These are phyloP conservation scores for Populus ilicifolia DNA, from an alignment of 345 rosid genomes.

Conservation along the genomic window DNA sequence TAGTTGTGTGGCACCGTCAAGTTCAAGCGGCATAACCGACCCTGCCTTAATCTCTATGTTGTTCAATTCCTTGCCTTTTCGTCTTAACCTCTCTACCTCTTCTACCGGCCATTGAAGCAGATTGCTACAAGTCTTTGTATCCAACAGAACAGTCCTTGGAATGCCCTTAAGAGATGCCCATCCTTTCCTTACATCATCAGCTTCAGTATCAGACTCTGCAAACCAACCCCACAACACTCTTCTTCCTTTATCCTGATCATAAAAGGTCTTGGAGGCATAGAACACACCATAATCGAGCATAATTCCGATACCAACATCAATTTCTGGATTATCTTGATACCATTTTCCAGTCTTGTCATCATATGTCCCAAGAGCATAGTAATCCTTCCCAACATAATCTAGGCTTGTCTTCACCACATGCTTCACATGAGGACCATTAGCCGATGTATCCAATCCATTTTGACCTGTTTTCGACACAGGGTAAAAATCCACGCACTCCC, in stretches of 20 bases:
- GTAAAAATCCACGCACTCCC: conserved; percentile 77
- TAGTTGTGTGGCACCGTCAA: conserved; percentile 53
- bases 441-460: conserved; percentile 54
- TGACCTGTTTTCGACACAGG: conserved; percentile 28
- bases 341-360: conserved; percentile 38
- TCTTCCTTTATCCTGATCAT: conserved; percentile 45
- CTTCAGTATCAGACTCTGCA: conserved; percentile 57
- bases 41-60: conserved; percentile 50
- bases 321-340: conserved; percentile 45
- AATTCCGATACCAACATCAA: conserved; percentile 60
- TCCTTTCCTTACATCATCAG: conserved; percentile 56
- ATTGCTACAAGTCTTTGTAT: conserved; percentile 52
- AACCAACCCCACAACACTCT: conserved; percentile 76
- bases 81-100: conserved; percentile 65
- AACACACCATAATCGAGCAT: conserved; percentile 62
- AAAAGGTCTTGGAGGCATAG: conserved; percentile 70
- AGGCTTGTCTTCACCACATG: conserved; percentile 61
- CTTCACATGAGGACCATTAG: conserved; percentile 44
- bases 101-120: conserved; percentile 81
- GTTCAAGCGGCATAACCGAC: conserved; percentile 50
- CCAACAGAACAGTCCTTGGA: conserved; percentile 70
- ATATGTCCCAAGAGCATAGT: conserved; percentile 60
- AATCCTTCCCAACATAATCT: conserved; percentile 53
- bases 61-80: conserved; percentile 43
- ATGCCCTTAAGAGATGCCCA: conserved; percentile 34